A percentile compares a stretch with the other conserved stretches of the same genome.
Conservation (phyloP, 352 stramenopile species). For the Globisporangium acanthophoron region DNA sequence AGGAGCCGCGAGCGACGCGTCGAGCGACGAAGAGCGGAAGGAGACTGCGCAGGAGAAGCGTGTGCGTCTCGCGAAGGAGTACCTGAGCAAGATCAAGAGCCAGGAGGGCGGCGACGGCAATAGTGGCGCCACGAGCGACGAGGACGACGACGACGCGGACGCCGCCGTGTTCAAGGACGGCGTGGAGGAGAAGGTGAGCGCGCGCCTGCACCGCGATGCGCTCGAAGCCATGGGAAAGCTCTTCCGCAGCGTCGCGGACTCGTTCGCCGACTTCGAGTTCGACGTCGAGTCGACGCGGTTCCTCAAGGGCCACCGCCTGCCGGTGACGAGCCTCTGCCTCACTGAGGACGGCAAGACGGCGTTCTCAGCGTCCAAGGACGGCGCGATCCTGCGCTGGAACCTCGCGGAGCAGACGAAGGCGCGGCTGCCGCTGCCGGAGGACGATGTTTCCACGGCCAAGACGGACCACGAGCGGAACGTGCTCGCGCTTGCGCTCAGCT, state of each 20-base stretch:
- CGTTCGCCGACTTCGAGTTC: constrained; percentile 84
- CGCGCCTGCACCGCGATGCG: constrained; percentile 78
- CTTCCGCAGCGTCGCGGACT: constrained; percentile 76
- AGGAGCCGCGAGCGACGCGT: constrained; percentile 27
- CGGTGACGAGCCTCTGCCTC: constrained; percentile 87
- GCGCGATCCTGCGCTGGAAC: constrained; percentile 88
- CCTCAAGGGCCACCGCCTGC: constrained; percentile 66
- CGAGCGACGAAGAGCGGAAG: constrained; percentile 53
- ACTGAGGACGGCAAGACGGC: constrained; percentile 84
- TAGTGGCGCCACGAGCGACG: constrained; percentile 25
- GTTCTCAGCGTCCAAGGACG: constrained; percentile 92
- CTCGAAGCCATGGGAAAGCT: constrained; percentile 84
- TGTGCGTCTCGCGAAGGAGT: constrained; percentile 85
- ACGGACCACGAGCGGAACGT: constrained; percentile 81
- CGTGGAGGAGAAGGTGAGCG: constrained; percentile 68
- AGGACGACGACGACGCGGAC: constrained; percentile 34
- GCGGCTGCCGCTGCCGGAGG: constrained; percentile 48
- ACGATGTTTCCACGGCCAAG: constrained; percentile 52
- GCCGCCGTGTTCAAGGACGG: constrained; percentile 21
- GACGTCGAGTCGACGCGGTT: constrained; percentile 72
- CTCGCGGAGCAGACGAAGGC: constrained; percentile 77
- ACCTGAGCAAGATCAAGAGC: constrained; percentile 77
- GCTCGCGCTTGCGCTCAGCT: constrained; percentile 84
- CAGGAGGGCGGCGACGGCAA: constrained; percentile 40
- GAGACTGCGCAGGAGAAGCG: constrained; percentile 89